phyloP scores from a whole-genome alignment of 2,329 filamentous ascomycete genomes.

The Ophiostoma ips region DNA sequence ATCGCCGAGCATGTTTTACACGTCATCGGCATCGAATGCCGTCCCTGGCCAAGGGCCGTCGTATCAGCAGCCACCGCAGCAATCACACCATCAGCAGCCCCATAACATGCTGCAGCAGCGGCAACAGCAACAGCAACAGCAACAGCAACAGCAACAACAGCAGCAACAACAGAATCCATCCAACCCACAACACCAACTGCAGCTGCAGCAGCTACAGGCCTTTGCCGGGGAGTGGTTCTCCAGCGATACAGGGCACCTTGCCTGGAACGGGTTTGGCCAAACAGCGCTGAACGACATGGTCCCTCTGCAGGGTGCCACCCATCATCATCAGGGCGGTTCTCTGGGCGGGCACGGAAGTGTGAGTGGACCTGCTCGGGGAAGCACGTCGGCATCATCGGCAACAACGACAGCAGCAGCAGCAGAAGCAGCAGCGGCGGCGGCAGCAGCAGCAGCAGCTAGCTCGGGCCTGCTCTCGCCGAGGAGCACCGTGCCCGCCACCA shows the following conservation, averaged over 20 bases:
- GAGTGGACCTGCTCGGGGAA: background rate
- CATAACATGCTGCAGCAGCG: background rate
- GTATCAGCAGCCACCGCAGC: background rate
- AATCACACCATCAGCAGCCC: background rate
- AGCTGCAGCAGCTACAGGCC: constrained; percentile 3
- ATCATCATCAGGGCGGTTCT: background rate
- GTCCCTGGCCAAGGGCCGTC: background rate
- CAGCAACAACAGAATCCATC: background rate
- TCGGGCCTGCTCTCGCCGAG: background rate
- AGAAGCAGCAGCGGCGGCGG: background rate
- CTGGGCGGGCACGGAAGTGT: background rate
- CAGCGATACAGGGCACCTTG: background rate
- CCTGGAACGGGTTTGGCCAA: constrained; percentile 5
- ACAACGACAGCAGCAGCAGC: background rate
- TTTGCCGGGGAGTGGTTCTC: constrained; percentile 10
- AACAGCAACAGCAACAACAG: background rate
- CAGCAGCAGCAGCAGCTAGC: background rate
- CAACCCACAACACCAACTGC: constrained; percentile 1
- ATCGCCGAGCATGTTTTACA: constrained; percentile 1
- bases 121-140: background rate
- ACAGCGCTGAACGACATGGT: background rate
- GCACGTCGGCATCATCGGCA: background rate
- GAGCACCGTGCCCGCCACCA: background rate
- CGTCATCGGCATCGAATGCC: background rate
- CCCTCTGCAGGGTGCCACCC: background rate